Percentiles rank a stretch among this genome's conserved stretches.
phyloP scores from a whole-genome alignment of 2,329 filamentous ascomycete genomes.

The Colletotrichum lupini region DNA sequence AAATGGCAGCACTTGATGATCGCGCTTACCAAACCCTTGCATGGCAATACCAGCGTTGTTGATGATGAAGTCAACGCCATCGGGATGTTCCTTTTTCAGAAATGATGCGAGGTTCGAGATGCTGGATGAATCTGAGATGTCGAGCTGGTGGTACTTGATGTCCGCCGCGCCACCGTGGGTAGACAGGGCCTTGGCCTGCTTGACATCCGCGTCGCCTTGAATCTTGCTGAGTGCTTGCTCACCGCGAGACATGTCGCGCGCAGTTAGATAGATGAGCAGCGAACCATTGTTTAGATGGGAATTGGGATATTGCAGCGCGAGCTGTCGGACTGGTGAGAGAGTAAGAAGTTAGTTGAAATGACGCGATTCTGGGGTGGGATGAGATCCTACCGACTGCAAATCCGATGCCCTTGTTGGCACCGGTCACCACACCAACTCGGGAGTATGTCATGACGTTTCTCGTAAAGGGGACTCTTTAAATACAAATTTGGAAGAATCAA shows the following conservation, averaged over 20 bases:
- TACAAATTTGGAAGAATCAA: no score
- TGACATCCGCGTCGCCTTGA: slow-evolving; percentile 54
- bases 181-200: slow-evolving; percentile 56
- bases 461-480: not conserved
- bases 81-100: slow-evolving; percentile 55
- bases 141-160: slow-evolving; percentile 58
- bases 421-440: slow-evolving; percentile 62
- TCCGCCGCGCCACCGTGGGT: slow-evolving; percentile 54
- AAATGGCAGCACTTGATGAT: slow-evolving; percentile 41
- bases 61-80: slow-evolving; percentile 63
- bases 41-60: slow-evolving; percentile 64
- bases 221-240: slow-evolving; percentile 57
- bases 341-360: not conserved
- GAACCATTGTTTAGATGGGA: slow-evolving; percentile 58
- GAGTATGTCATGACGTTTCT: slow-evolving; percentile 40
- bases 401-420: slow-evolving; percentile 60
- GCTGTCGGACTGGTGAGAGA: slow-evolving; percentile 55
- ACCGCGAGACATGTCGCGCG: slow-evolving; percentile 58
- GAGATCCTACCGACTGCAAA: slow-evolving; percentile 32
- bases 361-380: not conserved
- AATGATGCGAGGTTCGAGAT: slow-evolving; percentile 53
- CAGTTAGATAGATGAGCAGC: slow-evolving; percentile 64
- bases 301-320: slow-evolving; percentile 63
- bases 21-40: slow-evolving; percentile 52
- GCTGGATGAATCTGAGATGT: slow-evolving; percentile 58